phyloP scores from a whole-genome alignment of 2,329 filamentous ascomycete species.

The Ilyonectria robusta region DNA sequence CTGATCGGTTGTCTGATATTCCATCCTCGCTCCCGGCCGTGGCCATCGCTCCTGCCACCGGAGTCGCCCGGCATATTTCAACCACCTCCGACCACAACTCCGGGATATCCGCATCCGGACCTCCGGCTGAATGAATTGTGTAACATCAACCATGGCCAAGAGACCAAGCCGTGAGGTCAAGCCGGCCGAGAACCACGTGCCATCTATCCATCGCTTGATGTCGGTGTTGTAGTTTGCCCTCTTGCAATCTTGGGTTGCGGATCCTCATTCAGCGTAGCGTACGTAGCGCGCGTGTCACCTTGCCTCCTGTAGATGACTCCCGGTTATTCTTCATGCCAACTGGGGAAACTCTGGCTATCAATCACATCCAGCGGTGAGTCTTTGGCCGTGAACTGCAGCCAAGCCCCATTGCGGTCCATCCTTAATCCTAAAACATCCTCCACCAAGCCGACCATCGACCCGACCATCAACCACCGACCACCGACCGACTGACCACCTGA shows the following conservation, averaged over 20 bases:
- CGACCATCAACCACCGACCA: background rate
- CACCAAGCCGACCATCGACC: background rate
- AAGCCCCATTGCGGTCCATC: constrained; percentile 1
- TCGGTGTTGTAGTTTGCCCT: background rate
- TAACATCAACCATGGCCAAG: constrained; percentile 22
- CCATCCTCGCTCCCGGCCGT: constrained; percentile 24
- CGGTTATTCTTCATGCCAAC: background rate
- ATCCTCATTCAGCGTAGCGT: background rate
- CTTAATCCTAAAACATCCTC: background rate
- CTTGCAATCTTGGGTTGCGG: background rate
- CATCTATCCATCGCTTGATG: background rate
- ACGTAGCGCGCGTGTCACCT: background rate
- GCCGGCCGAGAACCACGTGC: background rate
- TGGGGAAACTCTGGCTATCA: background rate
- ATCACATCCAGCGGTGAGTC: background rate
- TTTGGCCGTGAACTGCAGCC: background rate
- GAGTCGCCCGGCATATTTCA: constrained; percentile 29
- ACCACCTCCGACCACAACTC: constrained; percentile 33
- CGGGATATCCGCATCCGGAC: constrained; percentile 40
- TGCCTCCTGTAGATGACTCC: background rate
- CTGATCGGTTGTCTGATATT: background rate
- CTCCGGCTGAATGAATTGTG: constrained; percentile 27
- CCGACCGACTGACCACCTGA: background rate
- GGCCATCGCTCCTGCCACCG: constrained; percentile 19
- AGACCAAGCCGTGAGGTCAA: background rate